These are phyloP conservation scores for Phlebiopsis flavidoalba DNA, from an alignment of 768 basidiomycete genomes.

Conservation along the genomic window DNA sequence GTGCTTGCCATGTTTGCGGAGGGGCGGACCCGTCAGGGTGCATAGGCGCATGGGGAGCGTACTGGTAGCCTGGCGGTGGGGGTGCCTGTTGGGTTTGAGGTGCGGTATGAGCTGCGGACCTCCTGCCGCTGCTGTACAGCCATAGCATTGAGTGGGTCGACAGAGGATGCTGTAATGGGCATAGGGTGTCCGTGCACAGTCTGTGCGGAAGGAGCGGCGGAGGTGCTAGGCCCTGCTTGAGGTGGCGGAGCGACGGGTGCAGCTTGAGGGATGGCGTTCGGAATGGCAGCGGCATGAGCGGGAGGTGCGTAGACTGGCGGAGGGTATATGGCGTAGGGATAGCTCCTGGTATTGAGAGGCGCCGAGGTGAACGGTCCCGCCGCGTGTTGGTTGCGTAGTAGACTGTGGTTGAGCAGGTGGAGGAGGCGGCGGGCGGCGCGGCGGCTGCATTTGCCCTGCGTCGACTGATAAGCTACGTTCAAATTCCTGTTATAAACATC, in stretches of 20 bases:
- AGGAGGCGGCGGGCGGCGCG: constrained; percentile 3
- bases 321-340: background rate
- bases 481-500: constrained; percentile 14
- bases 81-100: background rate
- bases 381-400: background rate
- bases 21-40: constrained; percentile 43
- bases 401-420: background rate
- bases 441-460: background rate
- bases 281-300: background rate
- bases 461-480: background rate
- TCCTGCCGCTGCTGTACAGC: constrained; percentile 4
- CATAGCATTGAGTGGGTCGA: constrained; percentile 5
- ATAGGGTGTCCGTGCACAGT: constrained; percentile 16
- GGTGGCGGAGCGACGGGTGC: background rate
- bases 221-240: background rate
- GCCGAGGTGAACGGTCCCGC: background rate
- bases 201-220: background rate
- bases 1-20: constrained; percentile 61
- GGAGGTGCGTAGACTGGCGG: background rate
- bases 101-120: background rate
- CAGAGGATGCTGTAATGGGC: constrained; percentile 13
- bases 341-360: background rate
- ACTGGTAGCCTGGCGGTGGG: constrained; percentile 20
- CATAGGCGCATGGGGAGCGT: constrained; percentile 32
- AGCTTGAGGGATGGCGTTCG: background rate